Evolutionary conservation across 2,329 filamentous ascomycete species (phyloP), one percentile per base, ranked within the genome.

Genomic region (Fusarium staphyleae): DNA sequence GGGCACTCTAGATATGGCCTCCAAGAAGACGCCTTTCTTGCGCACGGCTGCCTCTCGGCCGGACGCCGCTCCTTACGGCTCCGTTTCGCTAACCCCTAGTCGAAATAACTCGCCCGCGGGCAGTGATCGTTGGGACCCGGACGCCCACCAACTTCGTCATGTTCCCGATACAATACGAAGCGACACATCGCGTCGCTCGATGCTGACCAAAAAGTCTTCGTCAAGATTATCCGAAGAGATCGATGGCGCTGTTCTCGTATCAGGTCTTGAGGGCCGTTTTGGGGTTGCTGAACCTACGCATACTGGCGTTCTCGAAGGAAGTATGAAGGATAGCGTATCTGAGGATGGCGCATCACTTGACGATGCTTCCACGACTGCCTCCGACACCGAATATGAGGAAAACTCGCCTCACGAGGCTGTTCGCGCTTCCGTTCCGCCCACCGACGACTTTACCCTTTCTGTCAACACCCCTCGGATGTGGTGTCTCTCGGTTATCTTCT

Each of bases 381-480:
- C 75, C 15, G 79, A 83, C 19, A 74, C 79, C 26, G 77, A 82
- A 30, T 81, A 83, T 11, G 77, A 81, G 13, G 88, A 90, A 69
- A 87, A 91, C 72, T 91, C 88, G 0, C 87, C 87, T 10, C 91
- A 93, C 70, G 79, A 90, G 37, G 87, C 91, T 70, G 91, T 95
- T 30, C 85, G 90, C 51, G 90, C 90, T 36, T 91, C 89, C 0
- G 90, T 95, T 7, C 81, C 88, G 11, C 86, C 89, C 4, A 87
- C 84, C 26, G 90, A 95, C 74, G 85, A 95, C 68, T 86, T 82
- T 13, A 81, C 85, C 3, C 75, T 93, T n/a, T 93, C 90, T 8
- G 92, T 95, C 69, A 91, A 90, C 72, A 93, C 90, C 5, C 90
- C 90, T 30, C 89, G 91, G 47, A 95, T 95, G 90, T 95, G 90